Conservation (phyloP, 208 protist species). For the Lotmaria passim region DNA sequence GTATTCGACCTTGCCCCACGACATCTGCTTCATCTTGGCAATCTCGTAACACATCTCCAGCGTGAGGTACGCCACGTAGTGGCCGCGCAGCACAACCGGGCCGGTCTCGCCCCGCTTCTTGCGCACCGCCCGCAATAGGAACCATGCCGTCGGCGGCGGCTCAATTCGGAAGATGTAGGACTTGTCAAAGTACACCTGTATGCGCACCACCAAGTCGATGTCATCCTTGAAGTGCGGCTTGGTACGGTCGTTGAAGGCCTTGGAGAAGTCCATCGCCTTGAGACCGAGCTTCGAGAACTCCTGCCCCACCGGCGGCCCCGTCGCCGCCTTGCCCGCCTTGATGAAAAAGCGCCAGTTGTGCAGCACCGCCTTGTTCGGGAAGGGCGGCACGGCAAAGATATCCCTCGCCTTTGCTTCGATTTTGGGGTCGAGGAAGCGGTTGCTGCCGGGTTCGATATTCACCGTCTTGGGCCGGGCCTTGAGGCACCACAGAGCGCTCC, state of each 20-base stretch:
- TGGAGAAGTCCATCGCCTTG: constrained; percentile 92
- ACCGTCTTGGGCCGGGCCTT: constrained; percentile 82
- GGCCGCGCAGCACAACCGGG: constrained; percentile 50
- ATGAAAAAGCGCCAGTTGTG: constrained; percentile 94
- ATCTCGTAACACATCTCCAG: constrained; percentile 93
- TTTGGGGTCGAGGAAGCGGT: constrained; percentile 59
- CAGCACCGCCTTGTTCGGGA: constrained; percentile 83
- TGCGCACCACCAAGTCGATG: constrained; percentile 87
- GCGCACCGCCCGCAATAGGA: constrained; percentile 73
- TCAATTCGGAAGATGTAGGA: constrained; percentile 87
- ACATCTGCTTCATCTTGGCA: constrained; percentile 89
- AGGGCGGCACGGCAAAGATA: constrained; percentile 75
- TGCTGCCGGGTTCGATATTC: constrained; percentile 70
- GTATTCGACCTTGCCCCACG: constrained; percentile 74
- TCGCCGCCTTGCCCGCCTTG: constrained; percentile 86
- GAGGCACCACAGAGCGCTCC: constrained; percentile 35
- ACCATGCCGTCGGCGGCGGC: constrained; percentile 89
- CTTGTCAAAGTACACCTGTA: constrained; percentile 94
- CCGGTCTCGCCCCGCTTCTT: constrained; percentile 88
- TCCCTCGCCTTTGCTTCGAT: constrained; percentile 71
- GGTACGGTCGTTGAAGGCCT: constrained; percentile 91
- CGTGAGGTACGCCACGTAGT: constrained; percentile 86
- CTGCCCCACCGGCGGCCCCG: constrained; percentile 89
- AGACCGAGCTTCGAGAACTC: constrained; percentile 90
- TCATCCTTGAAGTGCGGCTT: constrained; percentile 90